Base-by-base conservation (phyloP, 2,329 filamentous ascomycete species). In the Colletotrichum melonis region DNA sequence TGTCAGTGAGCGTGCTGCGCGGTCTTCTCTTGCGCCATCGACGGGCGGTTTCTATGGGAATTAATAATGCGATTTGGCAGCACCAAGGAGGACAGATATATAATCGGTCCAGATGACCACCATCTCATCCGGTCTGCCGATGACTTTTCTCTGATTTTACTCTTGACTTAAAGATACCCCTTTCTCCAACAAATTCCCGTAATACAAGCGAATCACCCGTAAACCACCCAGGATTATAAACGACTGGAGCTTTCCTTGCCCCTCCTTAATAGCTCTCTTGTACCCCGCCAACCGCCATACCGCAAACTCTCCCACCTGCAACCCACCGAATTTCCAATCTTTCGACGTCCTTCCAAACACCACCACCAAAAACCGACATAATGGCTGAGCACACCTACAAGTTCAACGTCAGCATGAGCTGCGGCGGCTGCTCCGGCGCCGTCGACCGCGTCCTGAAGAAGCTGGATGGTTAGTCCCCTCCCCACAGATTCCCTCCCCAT, bases 371-470 rank as follows among this genome's bases (percentile, higher is more conserved):
- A 49, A n/a, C 42, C 67, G 42, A 70, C 79, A 88, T 77, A 79
- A 95, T 95, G 93, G 86, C 92, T 73, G 94, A 94, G 78, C 95
- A 98, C 88, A 94, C 91, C 78, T 98, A 98, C 93, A 94, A 97
- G 84, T 98, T 98, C 89, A 92, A 95, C 85, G 91, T 98, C 83
- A 89, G 87, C 84, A 99, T 99, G 97, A 93, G 88, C 88, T 99
- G 97, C 87, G 91, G 94, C 82, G 97, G 97, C 83, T 99, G 97
- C 92, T 98, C 95, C 58, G 95, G 95, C 80, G 97, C 97, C 77
- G 89, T 99, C 57, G 94, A 97, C 85, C 91, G 95, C 65, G 95
- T 98, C 58, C 91, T 99, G 76, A 96, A 94, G 87, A 98, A 95
- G 87, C 91, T 97, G 2, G 93, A 97, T 24, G 95, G 95, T 97